Evolutionary conservation across 768 basidiomycete genomes (phyloP), one percentile per base, ranked within the genome.

Genomic region (Pleurotus ostreatus): DNA sequence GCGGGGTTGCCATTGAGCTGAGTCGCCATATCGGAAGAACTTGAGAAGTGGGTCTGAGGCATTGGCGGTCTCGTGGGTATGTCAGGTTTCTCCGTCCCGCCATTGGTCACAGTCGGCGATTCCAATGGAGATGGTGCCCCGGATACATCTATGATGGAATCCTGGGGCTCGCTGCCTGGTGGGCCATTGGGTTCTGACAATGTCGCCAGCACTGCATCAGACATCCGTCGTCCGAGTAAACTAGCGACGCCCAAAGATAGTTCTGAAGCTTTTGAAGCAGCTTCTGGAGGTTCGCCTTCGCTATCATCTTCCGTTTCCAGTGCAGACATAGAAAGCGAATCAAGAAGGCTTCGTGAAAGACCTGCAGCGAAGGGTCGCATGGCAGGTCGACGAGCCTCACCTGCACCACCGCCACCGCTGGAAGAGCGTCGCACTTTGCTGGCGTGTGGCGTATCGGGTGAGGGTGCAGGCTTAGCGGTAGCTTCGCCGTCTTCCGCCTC

Each of bases 291-390:
- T 7, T 75, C 74, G 1, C 71, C 70, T 40, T 72, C 72, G 40
- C 62, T 68, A 54, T 75, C 72, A 51, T 78, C 77, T 16, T 83
- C 77, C 5, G 71, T 71, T 11, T 78, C 84, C 41, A 84, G 65
- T 5, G 84, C 84, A 2, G 82, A 83, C 67, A 76, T 76, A 25
- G 80, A 78, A 25, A 79, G 68, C 1, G 68, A 65, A n/a, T 60
- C 54, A 53, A 59, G 56, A 52, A 25, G 63, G 63, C 22, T 63
- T 57, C 45, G 68, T 61, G 59, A 62, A 26, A 55, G 37, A 7
- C 45, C 45, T 13, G 52, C 52, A 18, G 51, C 51, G 37, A 61
- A 47, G 3, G 60, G 60, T 6, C 60, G 59, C 8, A 65, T 53
- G 16, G 46, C 57, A 30, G 63, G 63, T 4, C 63, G 63, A 2